Evolutionary conservation across 345 rosid genomes (phyloP), one percentile per base, ranked within the genome.

Genomic region (Litchi chinensis): DNA sequence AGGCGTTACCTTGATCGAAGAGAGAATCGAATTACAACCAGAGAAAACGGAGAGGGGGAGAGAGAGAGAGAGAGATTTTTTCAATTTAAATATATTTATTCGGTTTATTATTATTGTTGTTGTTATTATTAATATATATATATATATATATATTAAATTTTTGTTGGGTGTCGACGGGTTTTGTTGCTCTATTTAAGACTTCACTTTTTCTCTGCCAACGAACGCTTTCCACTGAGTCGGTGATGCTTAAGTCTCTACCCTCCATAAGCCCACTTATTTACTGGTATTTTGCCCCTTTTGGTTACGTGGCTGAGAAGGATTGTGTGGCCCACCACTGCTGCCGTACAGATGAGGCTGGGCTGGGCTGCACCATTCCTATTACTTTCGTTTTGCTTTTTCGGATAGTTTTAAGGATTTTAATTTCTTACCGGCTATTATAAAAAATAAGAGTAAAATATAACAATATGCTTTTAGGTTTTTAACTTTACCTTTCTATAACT

Each of bases 181-280:
- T 57, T 57, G 21, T 57, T 28, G n/a, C 32, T 26, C 22, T 68
- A 70, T 46, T 74, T 6, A 75, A 75, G 65, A 59, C 79, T 69
- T 26, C 50, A 62, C 82, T 62, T 80, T 75, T 69, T 22, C 56
- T 60, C 65, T 44, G 39, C 78, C 82, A 79, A 79, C 78, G 74
- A 79, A 56, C 60, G 82, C 78, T 56, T 43, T 67, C 73, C 78
- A 73, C 69, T 6, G 69, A 74, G 74, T 74, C 75, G 82, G 70
- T 9, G 54, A 48, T 16, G 71, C 12, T 44, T 6, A 59, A 19
- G 13, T 11, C 62, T 37, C 21, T 74, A 9, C 82, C 82, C 68
- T 68, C 18, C 6, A 22, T 1, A 4, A 28, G 8, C 18, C 48
- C 8, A 62, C 15, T 16, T 60, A 74, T 74, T 79, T 74, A 43